A percentile compares a stretch with the other conserved stretches of the same genome.
These are phyloP conservation scores for Tremellales sp. DNA, from an alignment of 1,284 basidiomycete species.

Conservation along the genomic window DNA sequence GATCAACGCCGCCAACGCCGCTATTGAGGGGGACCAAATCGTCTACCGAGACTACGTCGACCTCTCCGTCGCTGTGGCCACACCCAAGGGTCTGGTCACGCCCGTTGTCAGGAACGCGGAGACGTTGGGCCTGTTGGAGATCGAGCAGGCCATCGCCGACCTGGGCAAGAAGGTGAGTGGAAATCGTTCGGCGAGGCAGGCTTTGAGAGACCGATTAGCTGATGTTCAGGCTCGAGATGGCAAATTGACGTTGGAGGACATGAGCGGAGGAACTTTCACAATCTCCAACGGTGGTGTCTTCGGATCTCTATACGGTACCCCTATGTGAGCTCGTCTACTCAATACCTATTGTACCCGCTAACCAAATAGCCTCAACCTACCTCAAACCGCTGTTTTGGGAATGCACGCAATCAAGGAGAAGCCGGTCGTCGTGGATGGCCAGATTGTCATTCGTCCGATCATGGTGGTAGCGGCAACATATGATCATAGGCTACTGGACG, in stretches of 20 bases:
- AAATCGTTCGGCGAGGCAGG: constrained; percentile 2
- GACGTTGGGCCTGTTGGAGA: constrained; percentile 77
- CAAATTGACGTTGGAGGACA: constrained; percentile 92
- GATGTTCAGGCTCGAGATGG: constrained; percentile 72
- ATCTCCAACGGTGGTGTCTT: constrained; percentile 99
- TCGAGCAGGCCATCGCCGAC: constrained; percentile 86
- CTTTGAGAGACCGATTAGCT: background rate
- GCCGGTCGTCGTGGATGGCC: constrained; percentile 85
- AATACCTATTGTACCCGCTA: constrained; percentile 5
- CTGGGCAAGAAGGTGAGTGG: constrained; percentile 83
- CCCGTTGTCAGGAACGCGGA: constrained; percentile 93
- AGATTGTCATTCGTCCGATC: constrained; percentile 86
- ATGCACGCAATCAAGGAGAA: constrained; percentile 97
- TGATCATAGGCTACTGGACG: constrained; percentile 93
- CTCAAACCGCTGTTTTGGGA: constrained; percentile 90
- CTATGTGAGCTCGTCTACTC: constrained; percentile 54
- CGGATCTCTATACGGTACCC: constrained; percentile 92
- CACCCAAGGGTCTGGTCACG: constrained; percentile 95
- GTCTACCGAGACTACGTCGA: constrained; percentile 95
- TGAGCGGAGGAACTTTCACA: constrained; percentile 96
- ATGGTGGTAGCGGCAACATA: constrained; percentile 95
- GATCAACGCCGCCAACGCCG: constrained; percentile 91
- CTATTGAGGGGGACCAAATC: constrained; percentile 88
- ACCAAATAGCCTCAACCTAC: constrained; percentile 72
- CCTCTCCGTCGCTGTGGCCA: constrained; percentile 90